Conservation (phyloP, 345 rosid genomes). For the Rhizophora mangle region DNA sequence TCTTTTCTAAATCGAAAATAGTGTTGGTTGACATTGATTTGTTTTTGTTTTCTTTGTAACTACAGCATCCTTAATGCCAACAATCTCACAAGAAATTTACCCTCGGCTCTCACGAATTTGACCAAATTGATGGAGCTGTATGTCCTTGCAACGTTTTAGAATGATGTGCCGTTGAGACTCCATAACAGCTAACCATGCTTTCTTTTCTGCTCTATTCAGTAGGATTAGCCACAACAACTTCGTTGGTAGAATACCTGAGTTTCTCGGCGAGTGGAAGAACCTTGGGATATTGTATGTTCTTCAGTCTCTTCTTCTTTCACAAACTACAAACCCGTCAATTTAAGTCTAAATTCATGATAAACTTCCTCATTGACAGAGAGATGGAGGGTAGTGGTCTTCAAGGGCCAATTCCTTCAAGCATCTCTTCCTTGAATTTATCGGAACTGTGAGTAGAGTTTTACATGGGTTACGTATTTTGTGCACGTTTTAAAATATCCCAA, state of each 20-base stretch:
- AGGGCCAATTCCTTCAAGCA: slow-evolving; percentile 20
- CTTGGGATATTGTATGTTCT: background rate
- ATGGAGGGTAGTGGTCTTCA: slow-evolving; percentile 16
- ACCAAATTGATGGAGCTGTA: slow-evolving; percentile 13
- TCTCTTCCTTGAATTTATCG: slow-evolving; percentile 8
- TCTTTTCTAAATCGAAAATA: too few species aligned
- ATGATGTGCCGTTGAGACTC: background rate
- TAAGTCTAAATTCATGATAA: too few species aligned
- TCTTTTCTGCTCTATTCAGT: slow-evolving; percentile 14
- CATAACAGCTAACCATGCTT: background rate
- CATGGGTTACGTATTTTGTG: background rate
- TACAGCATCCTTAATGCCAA: slow-evolving; percentile 22
- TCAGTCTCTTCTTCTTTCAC: background rate
- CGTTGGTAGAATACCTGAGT: slow-evolving; percentile 12
- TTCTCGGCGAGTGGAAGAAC: slow-evolving; percentile 10
- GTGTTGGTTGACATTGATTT: background rate
- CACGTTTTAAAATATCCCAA: background rate
- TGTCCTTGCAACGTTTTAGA: background rate
- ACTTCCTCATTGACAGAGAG: slow-evolving; percentile 11
- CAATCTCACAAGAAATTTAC: slow-evolving; percentile 20
- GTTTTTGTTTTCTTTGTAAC: background rate
- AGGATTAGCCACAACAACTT: slow-evolving; percentile 18
- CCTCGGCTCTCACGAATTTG: slow-evolving; percentile 7
- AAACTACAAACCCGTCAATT: background rate
- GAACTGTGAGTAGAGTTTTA: slow-evolving; percentile 14